Evolutionary conservation across 371 early-diverging fungal species (phyloP).

Genomic region (Mucor racemosus): DNA sequence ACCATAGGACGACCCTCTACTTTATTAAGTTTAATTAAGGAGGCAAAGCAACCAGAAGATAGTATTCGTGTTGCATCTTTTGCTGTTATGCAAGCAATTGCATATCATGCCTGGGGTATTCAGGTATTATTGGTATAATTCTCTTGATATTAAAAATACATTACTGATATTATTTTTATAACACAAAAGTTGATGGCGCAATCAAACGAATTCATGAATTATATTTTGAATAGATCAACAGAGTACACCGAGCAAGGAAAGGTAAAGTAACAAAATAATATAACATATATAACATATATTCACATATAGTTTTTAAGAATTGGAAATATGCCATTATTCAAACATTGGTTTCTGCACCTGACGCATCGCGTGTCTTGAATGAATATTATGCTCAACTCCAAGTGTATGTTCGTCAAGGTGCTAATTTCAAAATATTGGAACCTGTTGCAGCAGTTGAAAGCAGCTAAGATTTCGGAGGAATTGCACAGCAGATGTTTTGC

Average conservation of each 20-base stretch:
- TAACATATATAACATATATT: neutral
- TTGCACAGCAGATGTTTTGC: conserved; percentile 4
- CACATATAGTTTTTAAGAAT: conserved; percentile 22
- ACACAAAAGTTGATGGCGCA: conserved; percentile 37
- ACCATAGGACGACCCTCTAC: conserved; percentile 24
- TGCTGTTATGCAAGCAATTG: conserved; percentile 47
- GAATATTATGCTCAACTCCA: conserved; percentile 32
- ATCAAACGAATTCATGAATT: conserved; percentile 44
- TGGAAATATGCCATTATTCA: conserved; percentile 56
- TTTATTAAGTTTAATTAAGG: conserved; percentile 31
- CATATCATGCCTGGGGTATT: conserved; percentile 48
- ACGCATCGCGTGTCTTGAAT: conserved; percentile 29
- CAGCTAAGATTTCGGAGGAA: conserved; percentile 27
- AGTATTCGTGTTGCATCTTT: conserved; percentile 44
- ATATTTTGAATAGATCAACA: conserved; percentile 50
- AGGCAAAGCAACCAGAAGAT: conserved; percentile 47
- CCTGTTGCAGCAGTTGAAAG: conserved; percentile 47
- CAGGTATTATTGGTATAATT: conserved; percentile 28
- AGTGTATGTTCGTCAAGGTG: conserved; percentile 50
- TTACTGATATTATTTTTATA: neutral
- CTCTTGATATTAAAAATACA: neutral
- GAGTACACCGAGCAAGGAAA: conserved; percentile 45
- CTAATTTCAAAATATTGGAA: conserved; percentile 37
- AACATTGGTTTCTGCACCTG: conserved; percentile 29
- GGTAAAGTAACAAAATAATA: conserved; percentile 24